Evolutionary conservation across 495 filamentous ascomycete genomes (phyloP).

Genomic region (Thermothielavioides terrestris): DNA sequence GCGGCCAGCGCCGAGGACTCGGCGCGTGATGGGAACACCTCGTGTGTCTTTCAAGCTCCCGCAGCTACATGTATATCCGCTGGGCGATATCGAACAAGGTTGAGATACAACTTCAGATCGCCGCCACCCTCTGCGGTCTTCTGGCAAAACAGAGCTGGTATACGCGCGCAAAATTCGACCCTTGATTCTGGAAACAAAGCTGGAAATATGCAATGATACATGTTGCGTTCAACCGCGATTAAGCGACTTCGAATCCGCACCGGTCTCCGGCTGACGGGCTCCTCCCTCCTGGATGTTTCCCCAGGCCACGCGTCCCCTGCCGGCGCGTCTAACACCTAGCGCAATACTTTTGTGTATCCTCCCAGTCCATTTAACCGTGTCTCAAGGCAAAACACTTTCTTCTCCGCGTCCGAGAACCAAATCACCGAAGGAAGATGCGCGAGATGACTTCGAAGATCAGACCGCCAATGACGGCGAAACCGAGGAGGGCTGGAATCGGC

Average conservation of each 20-base stretch:
- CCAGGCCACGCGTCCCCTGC: too few species aligned
- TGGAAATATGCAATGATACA: background rate
- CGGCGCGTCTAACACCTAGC: background rate
- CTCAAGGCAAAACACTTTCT: background rate
- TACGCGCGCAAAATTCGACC: constrained; percentile 2
- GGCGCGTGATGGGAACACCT: constrained; percentile 33
- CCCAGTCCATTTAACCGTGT: background rate
- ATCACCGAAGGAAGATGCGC: constrained; percentile 57
- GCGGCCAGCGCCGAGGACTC: constrained; percentile 44
- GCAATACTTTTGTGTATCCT: background rate
- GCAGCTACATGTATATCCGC: background rate
- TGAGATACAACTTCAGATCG: background rate
- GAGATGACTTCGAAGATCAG: constrained; percentile 71
- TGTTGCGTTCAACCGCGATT: background rate
- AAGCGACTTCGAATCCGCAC: too few species aligned
- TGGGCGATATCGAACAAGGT: background rate
- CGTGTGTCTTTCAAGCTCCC: background rate
- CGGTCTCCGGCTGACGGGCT: too few species aligned
- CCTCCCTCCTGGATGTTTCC: too few species aligned
- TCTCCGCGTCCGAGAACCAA: background rate
- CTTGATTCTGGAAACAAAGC: background rate
- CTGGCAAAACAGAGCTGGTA: constrained; percentile 1
- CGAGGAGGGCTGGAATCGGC: constrained; percentile 54
- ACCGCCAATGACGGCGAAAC: constrained; percentile 77
- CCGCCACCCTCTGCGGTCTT: background rate